Evolutionary conservation across 2,329 filamentous ascomycete species (phyloP).

Genomic region (Colletotrichum sp.): DNA sequence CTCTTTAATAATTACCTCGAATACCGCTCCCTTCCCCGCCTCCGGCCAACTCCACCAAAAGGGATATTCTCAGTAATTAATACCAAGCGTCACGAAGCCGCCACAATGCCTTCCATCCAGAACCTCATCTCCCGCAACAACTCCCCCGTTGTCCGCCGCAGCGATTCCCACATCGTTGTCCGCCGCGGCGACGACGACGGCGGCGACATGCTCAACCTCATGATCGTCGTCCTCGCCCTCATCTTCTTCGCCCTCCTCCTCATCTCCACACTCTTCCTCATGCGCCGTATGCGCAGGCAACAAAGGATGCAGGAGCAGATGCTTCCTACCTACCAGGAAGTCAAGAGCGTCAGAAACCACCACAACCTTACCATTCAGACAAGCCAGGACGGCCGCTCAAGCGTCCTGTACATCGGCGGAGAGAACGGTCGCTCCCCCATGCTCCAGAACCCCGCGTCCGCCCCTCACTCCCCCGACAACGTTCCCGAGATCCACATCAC

Average conservation of each 20-base stretch:
- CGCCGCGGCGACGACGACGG: constrained; percentile 46
- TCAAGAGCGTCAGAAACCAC: constrained; percentile 56
- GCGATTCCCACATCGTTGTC: constrained; percentile 33
- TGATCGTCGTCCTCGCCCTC: constrained; percentile 81
- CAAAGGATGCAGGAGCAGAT: constrained; percentile 53
- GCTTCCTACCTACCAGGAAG: constrained; percentile 74
- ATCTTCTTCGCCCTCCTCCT: constrained; percentile 75
- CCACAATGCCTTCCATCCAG: constrained; percentile 42
- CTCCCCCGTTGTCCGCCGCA: constrained; percentile 43
- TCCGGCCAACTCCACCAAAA: background rate
- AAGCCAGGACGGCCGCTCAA: constrained; percentile 59
- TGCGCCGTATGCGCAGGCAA: constrained; percentile 69
- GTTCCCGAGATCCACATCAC: constrained; percentile 97
- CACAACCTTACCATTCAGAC: constrained; percentile 65
- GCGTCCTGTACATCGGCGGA: constrained; percentile 76
- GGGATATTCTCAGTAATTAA: background rate
- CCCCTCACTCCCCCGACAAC: constrained; percentile 79
- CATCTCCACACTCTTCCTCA: constrained; percentile 70
- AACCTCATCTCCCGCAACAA: constrained; percentile 43
- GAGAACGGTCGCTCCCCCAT: constrained; percentile 73
- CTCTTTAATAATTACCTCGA: constrained; percentile 13
- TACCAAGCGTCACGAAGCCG: background rate
- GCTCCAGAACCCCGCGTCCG: constrained; percentile 75
- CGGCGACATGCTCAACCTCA: constrained; percentile 73
- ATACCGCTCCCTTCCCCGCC: background rate